These are phyloP conservation scores for Leccinum disarticulatum DNA, from an alignment of 768 basidiomycete genomes.

Conservation along the genomic window DNA sequence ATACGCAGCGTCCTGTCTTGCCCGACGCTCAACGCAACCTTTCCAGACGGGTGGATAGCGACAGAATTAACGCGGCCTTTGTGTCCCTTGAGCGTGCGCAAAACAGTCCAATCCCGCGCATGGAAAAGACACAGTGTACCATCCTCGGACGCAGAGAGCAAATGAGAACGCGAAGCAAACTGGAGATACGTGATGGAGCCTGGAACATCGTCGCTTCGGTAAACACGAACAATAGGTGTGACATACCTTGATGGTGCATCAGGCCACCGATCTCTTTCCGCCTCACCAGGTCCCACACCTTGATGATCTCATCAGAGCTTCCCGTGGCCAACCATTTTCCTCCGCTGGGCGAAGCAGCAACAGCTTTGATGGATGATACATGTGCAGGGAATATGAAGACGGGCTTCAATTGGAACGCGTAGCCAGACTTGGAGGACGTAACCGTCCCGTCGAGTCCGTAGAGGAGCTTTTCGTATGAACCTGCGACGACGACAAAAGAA, in stretches of 20 bases:
- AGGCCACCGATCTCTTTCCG: conserved; percentile 93
- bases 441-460: conserved; percentile 81
- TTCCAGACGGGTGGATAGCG: conserved; percentile 90
- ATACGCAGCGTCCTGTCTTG: conserved; percentile 87
- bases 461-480: conserved; percentile 94
- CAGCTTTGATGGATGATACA: conserved; percentile 87
- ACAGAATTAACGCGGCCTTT: conserved; percentile 89
- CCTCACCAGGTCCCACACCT: conserved; percentile 92
- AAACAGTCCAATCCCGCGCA: conserved; percentile 90
- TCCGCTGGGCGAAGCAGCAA: conserved; percentile 83
- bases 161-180: conserved; percentile 87
- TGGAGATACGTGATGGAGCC: conserved; percentile 88
- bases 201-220: conserved; percentile 30
- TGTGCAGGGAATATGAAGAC: conserved; percentile 98
- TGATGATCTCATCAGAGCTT: conserved; percentile 93
- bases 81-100: conserved; percentile 88
- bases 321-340: conserved; percentile 97
- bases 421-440: conserved; percentile 29
- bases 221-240: neutral
- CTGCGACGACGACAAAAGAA: conserved; percentile 84
- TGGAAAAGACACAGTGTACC: conserved; percentile 88
- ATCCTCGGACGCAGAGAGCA: conserved; percentile 91
- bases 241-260: conserved; percentile 89
- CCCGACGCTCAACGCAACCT: conserved; percentile 89
- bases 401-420: conserved; percentile 57